Base-by-base conservation (phyloP, 257 asterid genomes). In the Nicotiana paniculata region DNA sequence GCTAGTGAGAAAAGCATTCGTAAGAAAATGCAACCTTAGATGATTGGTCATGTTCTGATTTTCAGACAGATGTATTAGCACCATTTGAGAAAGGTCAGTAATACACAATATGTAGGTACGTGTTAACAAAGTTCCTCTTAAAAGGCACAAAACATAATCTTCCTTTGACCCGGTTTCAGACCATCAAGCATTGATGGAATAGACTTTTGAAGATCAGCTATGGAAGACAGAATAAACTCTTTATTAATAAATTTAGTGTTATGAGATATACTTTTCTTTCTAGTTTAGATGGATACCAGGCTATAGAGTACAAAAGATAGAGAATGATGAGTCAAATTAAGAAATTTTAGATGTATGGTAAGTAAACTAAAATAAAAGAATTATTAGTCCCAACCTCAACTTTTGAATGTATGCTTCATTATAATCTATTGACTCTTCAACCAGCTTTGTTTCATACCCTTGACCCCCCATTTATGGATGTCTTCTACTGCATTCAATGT, bases 131-230 rank as follows among this genome's bases (percentile, higher is more conserved):
- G 83, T 95, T 95, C 82, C 97, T 90, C 92, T 95, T 95, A 37
- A 61, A 95, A 95, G 58, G 97, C 88, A 85, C 97, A 93, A 90
- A 85, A 95, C 57, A 95, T 92, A 77, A 93, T 95, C 89, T 95
- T 93, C 86, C 98, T 86, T 85, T 95, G 99, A 63, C 97, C 99
- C 24, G 98, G 99, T 92, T 95, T 95, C 84, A 93, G 62, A 68
- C 98, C 99, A 86, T 95, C 35, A 32, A 32, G 93, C 99, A 95
- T 91, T 35, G 99, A 95, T 57, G 99, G 98, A 82, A 93, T 95
- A 53, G 99, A 95, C 86, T 98, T 91, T 90, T 92, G 98, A 74
- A 95, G 90, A 87, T 93, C 98, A 9, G 97, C 98, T 83, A 89
- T 86, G n/a, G 99, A 95, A 84, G 92, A 95, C 85, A 95, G 86